Evolutionary conservation across 2,329 filamentous ascomycete genomes (phyloP), one percentile per base, ranked within the genome.

Genomic region (Cladosporium austrohemisphaericum): DNA sequence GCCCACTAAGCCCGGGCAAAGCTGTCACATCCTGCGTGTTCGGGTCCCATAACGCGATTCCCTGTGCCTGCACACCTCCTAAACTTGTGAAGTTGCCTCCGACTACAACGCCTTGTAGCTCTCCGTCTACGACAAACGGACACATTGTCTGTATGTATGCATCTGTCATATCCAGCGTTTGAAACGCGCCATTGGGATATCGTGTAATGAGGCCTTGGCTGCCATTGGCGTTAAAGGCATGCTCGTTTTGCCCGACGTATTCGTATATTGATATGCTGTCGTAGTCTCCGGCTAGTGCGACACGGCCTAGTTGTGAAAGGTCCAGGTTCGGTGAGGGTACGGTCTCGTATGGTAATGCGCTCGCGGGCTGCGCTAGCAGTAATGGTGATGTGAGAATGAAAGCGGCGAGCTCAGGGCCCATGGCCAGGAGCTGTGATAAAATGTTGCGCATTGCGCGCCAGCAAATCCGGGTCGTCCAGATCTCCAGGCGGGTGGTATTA

Each of bases 11-110:
- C 37, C 91, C 92, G n/a, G 80, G 70, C 31, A 96, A 70, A n/a
- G 89, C 77, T 1, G 81, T 85, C 41, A 96, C 76, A 29, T 78
- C 69, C 36, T 81, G 81, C 4, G 82, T 85, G 55, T 81, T 80
- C 3, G 87, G 81, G 65, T 96, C 81, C 71, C 91, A 90, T 38
- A 94, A 67, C 19, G 91, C 93, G 50, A 94, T 81, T 36, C 87
- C 88, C 46, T 83, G 83, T 2, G 90, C 88, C 62, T 87, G 73
- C 50, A 85, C 77, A 51, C 83, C 83, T 52, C 84, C 88, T 54
- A 98, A 72, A 66, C 88, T 94, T 25, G 93, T 97, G 66, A 98
- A 98, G 72, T 97, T 97, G 40, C 93, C 93, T 49, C 87, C 93
- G 13, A 98, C 79, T 40, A 97, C 79, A 22, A 97, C 80, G 32